Evolutionary conservation across 2,329 filamentous ascomycete genomes (phyloP).

Genomic region (Fusarium nanum): DNA sequence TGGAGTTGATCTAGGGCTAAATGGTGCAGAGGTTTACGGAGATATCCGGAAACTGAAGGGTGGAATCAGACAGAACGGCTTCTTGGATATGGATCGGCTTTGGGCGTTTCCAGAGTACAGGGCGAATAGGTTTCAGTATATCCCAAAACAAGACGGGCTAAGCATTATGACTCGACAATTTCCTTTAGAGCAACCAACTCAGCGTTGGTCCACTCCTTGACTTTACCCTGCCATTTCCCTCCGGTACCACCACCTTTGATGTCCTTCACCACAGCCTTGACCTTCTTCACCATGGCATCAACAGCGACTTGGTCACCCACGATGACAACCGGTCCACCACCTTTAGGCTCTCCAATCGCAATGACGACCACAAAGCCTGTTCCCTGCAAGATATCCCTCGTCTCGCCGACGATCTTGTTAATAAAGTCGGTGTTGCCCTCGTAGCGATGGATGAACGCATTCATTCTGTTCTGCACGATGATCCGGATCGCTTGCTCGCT

Average conservation of each 20-base stretch:
- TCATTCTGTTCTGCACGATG: constrained; percentile 27
- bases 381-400: constrained; percentile 37
- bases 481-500: constrained; percentile 36
- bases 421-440: constrained; percentile 48
- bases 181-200: constrained; percentile 40
- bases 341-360: constrained; percentile 45
- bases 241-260: constrained; percentile 48
- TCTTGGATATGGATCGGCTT: neutral
- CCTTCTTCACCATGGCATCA: constrained; percentile 24
- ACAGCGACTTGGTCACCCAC: constrained; percentile 42
- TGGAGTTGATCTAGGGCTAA: constrained; percentile 11
- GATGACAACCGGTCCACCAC: constrained; percentile 42
- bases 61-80: neutral
- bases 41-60: neutral
- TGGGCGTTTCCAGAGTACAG: too few relatives aligned
- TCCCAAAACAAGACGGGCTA: too few relatives aligned
- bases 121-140: neutral
- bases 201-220: constrained; percentile 44
- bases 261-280: constrained; percentile 35
- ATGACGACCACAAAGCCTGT: constrained; percentile 38
- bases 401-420: constrained; percentile 44
- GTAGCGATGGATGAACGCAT: constrained; percentile 42
- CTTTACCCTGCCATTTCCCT: constrained; percentile 51
- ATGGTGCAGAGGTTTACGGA: neutral
- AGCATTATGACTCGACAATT: constrained; percentile 28